phyloP scores from a whole-genome alignment of 805 yeast genomes.

The Spathaspora girioi region DNA sequence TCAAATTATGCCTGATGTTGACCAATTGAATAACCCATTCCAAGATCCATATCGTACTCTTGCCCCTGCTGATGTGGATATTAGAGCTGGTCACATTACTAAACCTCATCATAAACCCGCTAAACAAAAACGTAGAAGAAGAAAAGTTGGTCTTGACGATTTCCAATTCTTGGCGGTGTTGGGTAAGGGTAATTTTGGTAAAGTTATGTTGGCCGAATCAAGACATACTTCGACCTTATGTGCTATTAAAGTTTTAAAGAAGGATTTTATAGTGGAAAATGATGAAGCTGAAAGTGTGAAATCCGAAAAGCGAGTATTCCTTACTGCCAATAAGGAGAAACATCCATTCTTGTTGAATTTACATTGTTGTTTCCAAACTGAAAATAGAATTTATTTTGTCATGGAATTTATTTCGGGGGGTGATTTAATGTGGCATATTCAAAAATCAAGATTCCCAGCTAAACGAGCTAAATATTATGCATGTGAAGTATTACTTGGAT shows the following conservation, averaged over 20 bases:
- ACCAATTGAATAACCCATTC: conserved; percentile 5
- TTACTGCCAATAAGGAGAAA: conserved; percentile 75
- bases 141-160: conserved; percentile 88
- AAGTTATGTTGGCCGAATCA: conserved; percentile 95
- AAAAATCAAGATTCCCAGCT: conserved; percentile 82
- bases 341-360: conserved; percentile 92
- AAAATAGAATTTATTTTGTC: conserved; percentile 93
- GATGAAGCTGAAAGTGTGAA: conserved; percentile 95
- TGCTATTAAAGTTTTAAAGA: conserved; percentile 95
- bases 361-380: conserved; percentile 96
- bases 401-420: conserved; percentile 99
- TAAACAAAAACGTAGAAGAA: conserved; percentile 42
- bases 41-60: conserved; percentile 2
- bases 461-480: conserved; percentile 96
- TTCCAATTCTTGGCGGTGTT: conserved; percentile 90
- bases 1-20: conserved; percentile 9
- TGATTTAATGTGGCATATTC: conserved; percentile 99
- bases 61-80: background rate
- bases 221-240: conserved; percentile 76
- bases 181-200: conserved; percentile 98
- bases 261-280: conserved; percentile 90
- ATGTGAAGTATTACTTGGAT: conserved; percentile 88
- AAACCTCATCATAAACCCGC: conserved; percentile 10
- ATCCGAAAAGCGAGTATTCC: conserved; percentile 90
- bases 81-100: conserved; percentile 10